These are phyloP conservation scores for Lichtheimia corymbifera DNA, from an alignment of 371 early-diverging fungal species.

Conservation along the genomic window DNA sequence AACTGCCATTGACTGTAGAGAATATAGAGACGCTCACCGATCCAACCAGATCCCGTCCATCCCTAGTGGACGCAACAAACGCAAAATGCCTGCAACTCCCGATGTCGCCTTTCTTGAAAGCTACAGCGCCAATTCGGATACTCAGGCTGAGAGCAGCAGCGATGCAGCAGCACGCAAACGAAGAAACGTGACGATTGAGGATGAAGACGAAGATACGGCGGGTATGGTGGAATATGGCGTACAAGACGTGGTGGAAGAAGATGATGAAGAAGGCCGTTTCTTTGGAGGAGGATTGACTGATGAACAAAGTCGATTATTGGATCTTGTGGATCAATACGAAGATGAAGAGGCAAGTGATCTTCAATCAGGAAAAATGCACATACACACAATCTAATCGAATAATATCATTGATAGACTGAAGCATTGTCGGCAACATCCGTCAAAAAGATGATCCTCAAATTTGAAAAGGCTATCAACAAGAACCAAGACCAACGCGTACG, in stretches of 20 bases:
- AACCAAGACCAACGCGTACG: slow-evolving; percentile 89
- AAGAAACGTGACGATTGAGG: slow-evolving; percentile 33
- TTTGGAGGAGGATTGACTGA: slow-evolving; percentile 84
- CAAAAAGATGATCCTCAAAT: slow-evolving; percentile 75
- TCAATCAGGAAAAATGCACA: too few relatives aligned
- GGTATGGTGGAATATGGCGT: slow-evolving; percentile 22
- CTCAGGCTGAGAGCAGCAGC: slow-evolving; percentile 17
- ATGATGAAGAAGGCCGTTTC: slow-evolving; percentile 78
- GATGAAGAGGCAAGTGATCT: slow-evolving; percentile 58
- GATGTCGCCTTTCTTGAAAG: slow-evolving; percentile 49
- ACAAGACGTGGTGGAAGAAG: slow-evolving; percentile 29
- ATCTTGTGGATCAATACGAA: slow-evolving; percentile 84
- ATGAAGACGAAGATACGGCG: slow-evolving; percentile 41
- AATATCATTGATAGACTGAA: slow-evolving; percentile 34
- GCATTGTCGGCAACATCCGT: slow-evolving; percentile 64
- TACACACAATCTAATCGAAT: too few relatives aligned
- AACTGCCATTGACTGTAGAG: neutral
- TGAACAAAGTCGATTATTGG: slow-evolving; percentile 75
- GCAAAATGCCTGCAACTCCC: slow-evolving; percentile 61
- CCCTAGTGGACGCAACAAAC: slow-evolving; percentile 60
- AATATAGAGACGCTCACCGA: neutral
- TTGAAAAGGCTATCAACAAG: slow-evolving; percentile 84
- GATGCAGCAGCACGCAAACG: slow-evolving; percentile 21
- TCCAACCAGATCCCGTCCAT: slow-evolving; percentile 54
- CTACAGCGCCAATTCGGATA: slow-evolving; percentile 30